Base-by-base conservation (phyloP, 768 basidiomycete species). In the Boletus speciosus region DNA sequence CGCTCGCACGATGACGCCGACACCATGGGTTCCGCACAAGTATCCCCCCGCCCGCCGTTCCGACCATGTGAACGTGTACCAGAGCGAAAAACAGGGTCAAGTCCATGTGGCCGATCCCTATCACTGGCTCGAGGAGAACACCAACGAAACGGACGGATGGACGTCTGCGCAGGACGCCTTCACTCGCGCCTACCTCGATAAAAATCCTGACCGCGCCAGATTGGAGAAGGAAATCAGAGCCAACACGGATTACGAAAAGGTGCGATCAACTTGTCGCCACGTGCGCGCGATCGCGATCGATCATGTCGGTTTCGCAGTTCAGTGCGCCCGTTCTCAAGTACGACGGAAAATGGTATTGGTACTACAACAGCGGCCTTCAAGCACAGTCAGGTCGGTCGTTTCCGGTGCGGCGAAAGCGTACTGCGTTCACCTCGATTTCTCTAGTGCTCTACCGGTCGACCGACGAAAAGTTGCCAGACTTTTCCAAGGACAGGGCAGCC, bases 311-410 rank as follows among this genome's bases (percentile, higher is more conserved):
- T 27, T 19, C 19, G 37, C 66, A 88, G 86, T 88, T 88, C 66
- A 81, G 80, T 21, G 72, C 82, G 0, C 90, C 90, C 0, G 59
- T 65, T 8, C 66, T 87, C 49, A 80, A 81, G 56, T 74, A 83
- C 14, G 88, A 91, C 61, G 79, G 77, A 15, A 79, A 78, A 46
- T 93, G 88, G 85, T 93, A 93, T 62, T 90, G 89, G 87, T 81
- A 78, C 62, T 80, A 85, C 63, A 91, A 93, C 70, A 83, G 80
- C 49, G 90, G 90, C 31, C 77, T 92, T 27, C 84, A 90, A 57
- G 76, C 85, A 1, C 89, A 90, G 64, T 74, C 80, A 49, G 73
- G 71, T 73, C 25, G 37, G 67, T 61, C 43, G 23, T 32, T 50
- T 47, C 19, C 19, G 5, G 16, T 9, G 1, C 19, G n/a, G 4